phyloP scores from a whole-genome alignment of 352 stramenopile genomes.

The Phytopythium delawarense region DNA sequence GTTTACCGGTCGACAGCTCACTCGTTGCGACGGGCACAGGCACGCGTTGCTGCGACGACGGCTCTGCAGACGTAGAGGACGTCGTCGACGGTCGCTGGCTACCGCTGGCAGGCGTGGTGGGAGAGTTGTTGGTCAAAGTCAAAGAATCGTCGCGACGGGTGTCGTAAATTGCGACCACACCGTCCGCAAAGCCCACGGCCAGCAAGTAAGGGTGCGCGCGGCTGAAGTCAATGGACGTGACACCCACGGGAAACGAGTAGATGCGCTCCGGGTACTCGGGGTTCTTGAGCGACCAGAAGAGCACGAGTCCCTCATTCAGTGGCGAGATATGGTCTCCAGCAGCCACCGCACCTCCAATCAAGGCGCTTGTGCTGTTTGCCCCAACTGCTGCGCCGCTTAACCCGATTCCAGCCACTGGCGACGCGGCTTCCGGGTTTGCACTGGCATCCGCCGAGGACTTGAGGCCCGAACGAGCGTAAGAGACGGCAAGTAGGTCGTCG shows the following conservation, averaged over 20 bases:
- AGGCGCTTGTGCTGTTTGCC: conserved; percentile 4
- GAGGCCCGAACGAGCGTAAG: conserved; percentile 47
- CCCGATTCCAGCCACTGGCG: not conserved
- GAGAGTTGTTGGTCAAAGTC: conserved; percentile 2
- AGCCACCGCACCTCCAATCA: not conserved
- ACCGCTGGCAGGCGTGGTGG: not conserved
- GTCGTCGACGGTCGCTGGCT: conserved; percentile 2
- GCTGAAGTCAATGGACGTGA: conserved; percentile 90
- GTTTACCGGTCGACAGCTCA: conserved; percentile 57
- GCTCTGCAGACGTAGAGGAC: not conserved
- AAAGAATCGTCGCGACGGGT: conserved; percentile 60
- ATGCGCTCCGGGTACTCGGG: conserved; percentile 90
- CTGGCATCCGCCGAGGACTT: not conserved
- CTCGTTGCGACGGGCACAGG: conserved; percentile 54
- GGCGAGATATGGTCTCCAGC: not conserved
- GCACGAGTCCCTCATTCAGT: conserved; percentile 67
- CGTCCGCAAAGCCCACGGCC: conserved; percentile 87
- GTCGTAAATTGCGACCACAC: conserved; percentile 90
- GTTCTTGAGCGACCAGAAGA: conserved; percentile 94
- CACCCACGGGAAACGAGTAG: conserved; percentile 65
- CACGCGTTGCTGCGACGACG: conserved; percentile 8
- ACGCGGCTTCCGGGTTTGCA: not conserved
- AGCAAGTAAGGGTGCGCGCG: conserved; percentile 83
- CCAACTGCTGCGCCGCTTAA: conserved; percentile 7
- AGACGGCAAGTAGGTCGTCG: conserved; percentile 88